Evolutionary conservation across 1,139 yeast genomes (phyloP), one percentile per base, ranked within the genome.

Genomic region (Candida frijolesensis): DNA sequence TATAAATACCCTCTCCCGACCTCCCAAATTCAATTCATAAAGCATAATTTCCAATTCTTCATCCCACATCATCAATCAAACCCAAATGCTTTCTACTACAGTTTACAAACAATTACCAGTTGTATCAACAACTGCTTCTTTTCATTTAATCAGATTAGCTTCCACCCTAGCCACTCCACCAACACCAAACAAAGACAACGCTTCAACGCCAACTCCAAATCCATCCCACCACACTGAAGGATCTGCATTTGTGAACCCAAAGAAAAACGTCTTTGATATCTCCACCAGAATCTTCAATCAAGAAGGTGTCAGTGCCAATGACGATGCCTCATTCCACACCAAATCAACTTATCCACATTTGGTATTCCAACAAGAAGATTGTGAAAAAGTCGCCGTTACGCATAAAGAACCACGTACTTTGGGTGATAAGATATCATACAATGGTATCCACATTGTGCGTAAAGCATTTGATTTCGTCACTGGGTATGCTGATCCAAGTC

Each of bases 341-440:
- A 78, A 75, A 53, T 78, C 85, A 1, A 64, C 78, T 16, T 85
- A 84, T 69, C 74, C 79, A 1, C 91, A 86, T 64, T 88, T 87
- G 2, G 61, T 64, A 15, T 82, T 75, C 64, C 60, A 76, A 1
- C 59, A 58, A 34, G 73, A 67, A 6, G 82, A 83, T 39, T 79
- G 86, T 71, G 74, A 74, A 39, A 56, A 60, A 3, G 76, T 85
- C 14, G 60, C 66, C 27, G 74, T 71, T 46, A 80, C 82, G 37
- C 92, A 85, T 64, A 71, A 87, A 44, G 65, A 63, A 4, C 86
- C 89, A 0, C 55, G 58, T 37, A 70, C 76, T 1, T 27, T 70
- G 14, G 68, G 83, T 35, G 94, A 87, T 62, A 71, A 66, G 48
- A 63, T 84, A 22, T 88, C 90, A 8, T 76, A 65, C 54, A 59